Evolutionary conservation across 176 grass and related monocot genomes (phyloP).

Genomic region (Zizania latifolia): DNA sequence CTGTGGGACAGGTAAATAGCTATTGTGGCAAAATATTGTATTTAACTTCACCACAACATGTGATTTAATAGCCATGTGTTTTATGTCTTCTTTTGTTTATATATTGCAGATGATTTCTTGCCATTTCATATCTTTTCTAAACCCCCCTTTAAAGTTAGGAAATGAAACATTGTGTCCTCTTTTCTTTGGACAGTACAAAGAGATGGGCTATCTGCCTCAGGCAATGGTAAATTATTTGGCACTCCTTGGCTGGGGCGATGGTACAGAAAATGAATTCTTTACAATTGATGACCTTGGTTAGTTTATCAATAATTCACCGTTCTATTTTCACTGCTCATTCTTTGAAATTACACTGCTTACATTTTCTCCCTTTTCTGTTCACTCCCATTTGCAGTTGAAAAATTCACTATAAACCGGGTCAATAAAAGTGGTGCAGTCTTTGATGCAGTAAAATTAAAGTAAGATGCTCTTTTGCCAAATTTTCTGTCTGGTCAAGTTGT

Average conservation of each 20-base stretch:
- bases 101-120: background rate
- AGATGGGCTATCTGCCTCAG: constrained; percentile 98
- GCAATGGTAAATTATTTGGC: constrained; percentile 98
- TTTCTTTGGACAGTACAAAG: constrained; percentile 69
- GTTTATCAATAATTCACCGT: constrained; percentile 17
- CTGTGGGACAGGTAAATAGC: constrained; percentile 76
- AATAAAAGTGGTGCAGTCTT: constrained; percentile 99
- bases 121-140: background rate
- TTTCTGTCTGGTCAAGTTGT: constrained; percentile 2
- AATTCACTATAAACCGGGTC: constrained; percentile 83
- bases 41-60: constrained; percentile 8
- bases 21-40: background rate
- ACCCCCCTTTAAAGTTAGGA: background rate
- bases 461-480: constrained; percentile 14
- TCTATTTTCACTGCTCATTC: background rate
- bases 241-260: constrained; percentile 89
- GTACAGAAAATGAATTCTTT: constrained; percentile 99
- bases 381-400: constrained; percentile 54
- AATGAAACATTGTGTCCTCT: background rate
- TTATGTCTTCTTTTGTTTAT: background rate
- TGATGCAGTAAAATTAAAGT: constrained; percentile 87
- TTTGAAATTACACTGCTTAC: background rate
- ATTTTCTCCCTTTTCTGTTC: background rate
- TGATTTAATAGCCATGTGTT: background rate
- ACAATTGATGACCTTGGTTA: constrained; percentile 72